These are phyloP conservation scores for Coniochaeta ligniaria DNA, from an alignment of 2,329 filamentous ascomycete species.

Conservation along the genomic window DNA sequence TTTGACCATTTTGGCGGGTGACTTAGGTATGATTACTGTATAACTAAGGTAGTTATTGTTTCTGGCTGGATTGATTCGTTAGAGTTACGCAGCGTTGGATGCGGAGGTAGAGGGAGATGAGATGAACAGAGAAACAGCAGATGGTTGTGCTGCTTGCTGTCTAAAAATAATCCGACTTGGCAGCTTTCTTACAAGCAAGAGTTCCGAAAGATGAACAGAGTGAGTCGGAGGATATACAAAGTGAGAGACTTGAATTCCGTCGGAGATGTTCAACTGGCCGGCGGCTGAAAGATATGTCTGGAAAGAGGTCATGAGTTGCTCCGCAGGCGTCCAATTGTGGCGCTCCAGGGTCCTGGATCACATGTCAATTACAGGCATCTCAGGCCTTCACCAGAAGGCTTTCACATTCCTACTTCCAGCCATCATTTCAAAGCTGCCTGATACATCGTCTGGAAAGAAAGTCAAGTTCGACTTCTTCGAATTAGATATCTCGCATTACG, in stretches of 20 bases:
- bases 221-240: too few species aligned
- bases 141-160: too few species aligned
- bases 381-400: too few species aligned
- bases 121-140: neutral
- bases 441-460: too few species aligned
- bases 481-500: too few species aligned
- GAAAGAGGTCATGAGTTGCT: neutral
- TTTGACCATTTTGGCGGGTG: slow-evolving; percentile 25
- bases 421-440: too few species aligned
- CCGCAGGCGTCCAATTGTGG: neutral
- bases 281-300: neutral
- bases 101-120: neutral
- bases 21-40: too few species aligned
- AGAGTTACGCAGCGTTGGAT: neutral
- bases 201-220: too few species aligned
- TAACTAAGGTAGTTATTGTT: neutral
- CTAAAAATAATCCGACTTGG: neutral
- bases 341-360: neutral
- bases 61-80: neutral
- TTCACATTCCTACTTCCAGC: too few species aligned
- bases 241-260: too few species aligned
- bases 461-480: too few species aligned
- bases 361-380: too few species aligned
- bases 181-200: neutral
- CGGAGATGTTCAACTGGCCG: neutral